phyloP scores from a whole-genome alignment of 441 rosid genomes.

The Populus hybrid region DNA sequence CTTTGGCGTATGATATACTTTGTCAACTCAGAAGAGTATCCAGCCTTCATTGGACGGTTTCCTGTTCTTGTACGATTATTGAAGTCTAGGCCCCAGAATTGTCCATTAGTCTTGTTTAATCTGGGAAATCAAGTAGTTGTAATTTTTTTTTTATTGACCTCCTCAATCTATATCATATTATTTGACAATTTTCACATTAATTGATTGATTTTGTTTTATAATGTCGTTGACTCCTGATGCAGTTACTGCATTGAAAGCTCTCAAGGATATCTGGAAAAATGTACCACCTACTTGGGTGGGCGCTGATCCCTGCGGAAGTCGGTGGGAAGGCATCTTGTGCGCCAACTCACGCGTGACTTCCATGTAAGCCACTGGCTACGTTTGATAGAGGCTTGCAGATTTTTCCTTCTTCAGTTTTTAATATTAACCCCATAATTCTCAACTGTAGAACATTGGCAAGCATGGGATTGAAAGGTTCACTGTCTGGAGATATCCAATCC shows the following conservation, averaged over 20 bases:
- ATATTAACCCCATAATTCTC: constrained; percentile 7
- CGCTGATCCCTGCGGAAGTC: constrained; percentile 67
- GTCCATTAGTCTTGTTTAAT: not conserved
- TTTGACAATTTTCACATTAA: not conserved
- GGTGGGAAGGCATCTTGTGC: constrained; percentile 78
- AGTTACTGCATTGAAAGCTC: constrained; percentile 43
- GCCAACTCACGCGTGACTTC: constrained; percentile 42
- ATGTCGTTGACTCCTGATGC: constrained; percentile 12
- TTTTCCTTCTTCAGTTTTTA: not conserved
- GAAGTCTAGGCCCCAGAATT: too few species aligned
- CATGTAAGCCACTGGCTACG: constrained; percentile 40
- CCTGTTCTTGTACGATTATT: too few species aligned
- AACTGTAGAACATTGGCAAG: constrained; percentile 53
- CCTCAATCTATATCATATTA: not conserved
- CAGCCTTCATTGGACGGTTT: too few species aligned
- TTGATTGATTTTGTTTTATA: too few species aligned
- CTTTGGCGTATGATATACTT: too few species aligned
- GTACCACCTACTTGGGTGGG: constrained; percentile 61
- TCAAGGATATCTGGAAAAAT: constrained; percentile 47
- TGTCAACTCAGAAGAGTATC: too few species aligned
- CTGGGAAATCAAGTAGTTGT: not conserved
- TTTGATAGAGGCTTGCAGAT: constrained; percentile 3
- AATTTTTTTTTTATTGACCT: not conserved
- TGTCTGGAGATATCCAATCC: constrained; percentile 45
- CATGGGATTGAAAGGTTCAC: constrained; percentile 49